Evolutionary conservation across 2,329 filamentous ascomycete genomes (phyloP).

Genomic region (Sporothrix pseudoabietina): DNA sequence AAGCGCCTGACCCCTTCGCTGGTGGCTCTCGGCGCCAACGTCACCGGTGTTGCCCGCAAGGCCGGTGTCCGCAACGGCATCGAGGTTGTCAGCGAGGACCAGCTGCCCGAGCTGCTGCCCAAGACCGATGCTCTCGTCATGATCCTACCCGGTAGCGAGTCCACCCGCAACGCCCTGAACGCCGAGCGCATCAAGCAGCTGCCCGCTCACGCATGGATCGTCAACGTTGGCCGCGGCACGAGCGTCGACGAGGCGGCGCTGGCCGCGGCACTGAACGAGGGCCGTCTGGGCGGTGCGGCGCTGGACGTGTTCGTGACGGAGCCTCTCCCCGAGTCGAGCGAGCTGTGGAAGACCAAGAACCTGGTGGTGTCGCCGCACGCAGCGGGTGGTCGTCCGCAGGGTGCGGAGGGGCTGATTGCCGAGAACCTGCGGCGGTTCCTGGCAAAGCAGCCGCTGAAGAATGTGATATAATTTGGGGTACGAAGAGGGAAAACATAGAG

Average conservation of each 20-base stretch:
- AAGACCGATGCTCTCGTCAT: conserved; percentile 53
- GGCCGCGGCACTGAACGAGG: conserved; percentile 48
- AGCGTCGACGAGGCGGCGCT: conserved; percentile 54
- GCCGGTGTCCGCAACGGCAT: conserved; percentile 57
- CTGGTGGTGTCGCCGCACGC: conserved; percentile 40
- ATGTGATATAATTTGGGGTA: conserved; percentile 40
- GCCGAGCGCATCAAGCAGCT: conserved; percentile 45
- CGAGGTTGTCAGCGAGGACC: conserved; percentile 47
- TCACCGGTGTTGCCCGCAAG: conserved; percentile 59
- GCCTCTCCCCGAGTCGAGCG: conserved; percentile 46
- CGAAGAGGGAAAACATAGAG: neutral
- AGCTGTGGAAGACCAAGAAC: conserved; percentile 37
- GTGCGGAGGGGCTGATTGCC: conserved; percentile 60
- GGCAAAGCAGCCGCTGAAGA: conserved; percentile 61
- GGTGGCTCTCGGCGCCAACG: conserved; percentile 54
- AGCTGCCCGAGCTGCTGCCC: conserved; percentile 45
- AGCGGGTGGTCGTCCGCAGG: conserved; percentile 63
- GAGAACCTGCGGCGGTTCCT: conserved; percentile 63
- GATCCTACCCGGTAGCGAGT: conserved; percentile 49
- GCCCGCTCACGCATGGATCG: conserved; percentile 45
- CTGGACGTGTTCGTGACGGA: conserved; percentile 53
- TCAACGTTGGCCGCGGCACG: conserved; percentile 55
- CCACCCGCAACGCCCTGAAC: conserved; percentile 47
- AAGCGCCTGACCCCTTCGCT: conserved; percentile 49
- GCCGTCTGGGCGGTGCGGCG: conserved; percentile 51